Evolutionary conservation across 1,139 yeast genomes (phyloP), one percentile per base, ranked within the genome.

Genomic region (Hyphopichia khmerensis): DNA sequence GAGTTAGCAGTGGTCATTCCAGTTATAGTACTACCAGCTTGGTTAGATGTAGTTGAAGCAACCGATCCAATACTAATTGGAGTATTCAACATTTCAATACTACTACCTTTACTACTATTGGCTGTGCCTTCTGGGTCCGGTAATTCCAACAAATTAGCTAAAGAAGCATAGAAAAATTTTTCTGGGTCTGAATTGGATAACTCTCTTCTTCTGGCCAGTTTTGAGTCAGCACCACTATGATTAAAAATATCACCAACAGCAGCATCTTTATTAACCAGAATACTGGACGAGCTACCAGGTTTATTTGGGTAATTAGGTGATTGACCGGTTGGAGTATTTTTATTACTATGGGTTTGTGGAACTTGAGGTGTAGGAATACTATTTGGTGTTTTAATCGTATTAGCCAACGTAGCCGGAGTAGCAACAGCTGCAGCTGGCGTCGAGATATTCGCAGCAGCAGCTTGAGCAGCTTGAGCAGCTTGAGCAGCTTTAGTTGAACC

Each of bases 81-180:
- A 6, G 37, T 31, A 19, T 30, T 33, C 11, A 16, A 11, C 29
- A 26, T 26, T 7, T 26, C 29, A 30, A 15, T 30, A 8, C 17
- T 27, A 15, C 33, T 37, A 11, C 33, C 19, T 13, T 39, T 34
- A 10, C 29, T 36, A 15, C 48, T 44, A 35, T 41, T 37, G 2
- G 70, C 62, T 40, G 55, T 59, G 21, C 51, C 55, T 2, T 40
- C 39, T 2, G 50, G 27, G 2, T 71, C 77, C 19, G 71, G 75
- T 37, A 79, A 52, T 38, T 74, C 79, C 45, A 79, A 61, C 33
- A 77, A 61, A 52, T 79, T 79, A 10, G 79, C 71, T 46, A 79
- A 62, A 1, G 82, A 69, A 0, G 80, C 75, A 41, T 73, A 64
- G 54, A 79, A 76, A 56, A 77, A 79, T 45, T 65, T 64, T 41